A percentile compares a stretch with the other conserved stretches of the same genome.
These are phyloP conservation scores for Leptodontidium sp. DNA, from an alignment of 2,329 filamentous ascomycete species.

Conservation along the genomic window DNA sequence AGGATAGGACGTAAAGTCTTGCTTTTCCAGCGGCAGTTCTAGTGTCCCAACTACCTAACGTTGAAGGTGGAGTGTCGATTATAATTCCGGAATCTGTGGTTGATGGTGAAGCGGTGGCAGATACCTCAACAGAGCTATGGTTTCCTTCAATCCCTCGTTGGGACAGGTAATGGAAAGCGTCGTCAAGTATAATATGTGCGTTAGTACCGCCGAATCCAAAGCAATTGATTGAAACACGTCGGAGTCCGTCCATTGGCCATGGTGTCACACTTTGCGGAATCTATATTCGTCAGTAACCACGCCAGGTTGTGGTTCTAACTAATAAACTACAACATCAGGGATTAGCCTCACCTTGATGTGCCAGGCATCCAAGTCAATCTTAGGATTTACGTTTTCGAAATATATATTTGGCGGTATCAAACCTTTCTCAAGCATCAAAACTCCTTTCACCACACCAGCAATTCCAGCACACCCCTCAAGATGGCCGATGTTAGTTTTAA, in stretches of 20 bases:
- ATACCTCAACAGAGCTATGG: constrained; percentile 16
- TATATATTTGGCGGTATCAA: constrained; percentile 53
- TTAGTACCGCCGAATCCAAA: constrained; percentile 47
- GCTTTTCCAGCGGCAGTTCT: not conserved
- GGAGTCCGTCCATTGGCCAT: constrained; percentile 51
- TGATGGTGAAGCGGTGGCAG: constrained; percentile 3
- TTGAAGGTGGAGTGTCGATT: not conserved
- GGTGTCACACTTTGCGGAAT: constrained; percentile 24
- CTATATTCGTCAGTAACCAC: not conserved
- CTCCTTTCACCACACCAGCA: constrained; percentile 51
- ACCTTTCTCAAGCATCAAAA: constrained; percentile 53
- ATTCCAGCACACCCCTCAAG: constrained; percentile 51
- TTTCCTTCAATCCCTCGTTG: constrained; percentile 19
- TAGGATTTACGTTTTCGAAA: constrained; percentile 50
- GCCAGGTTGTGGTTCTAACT: not conserved
- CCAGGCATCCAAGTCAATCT: constrained; percentile 48
- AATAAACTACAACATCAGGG: not conserved
- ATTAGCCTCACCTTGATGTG: constrained; percentile 45
- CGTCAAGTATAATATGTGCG: constrained; percentile 33
- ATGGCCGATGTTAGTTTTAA: constrained; percentile 48
- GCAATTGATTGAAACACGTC: constrained; percentile 51
- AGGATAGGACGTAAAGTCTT: constrained; percentile 6
- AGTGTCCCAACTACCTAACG: not conserved
- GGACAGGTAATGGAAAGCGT: constrained; percentile 20
- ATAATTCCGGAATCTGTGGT: constrained; percentile 8